Evolutionary conservation across 169 alveolate species (phyloP).

Genomic region (Cryptosporidium xiaoi): DNA sequence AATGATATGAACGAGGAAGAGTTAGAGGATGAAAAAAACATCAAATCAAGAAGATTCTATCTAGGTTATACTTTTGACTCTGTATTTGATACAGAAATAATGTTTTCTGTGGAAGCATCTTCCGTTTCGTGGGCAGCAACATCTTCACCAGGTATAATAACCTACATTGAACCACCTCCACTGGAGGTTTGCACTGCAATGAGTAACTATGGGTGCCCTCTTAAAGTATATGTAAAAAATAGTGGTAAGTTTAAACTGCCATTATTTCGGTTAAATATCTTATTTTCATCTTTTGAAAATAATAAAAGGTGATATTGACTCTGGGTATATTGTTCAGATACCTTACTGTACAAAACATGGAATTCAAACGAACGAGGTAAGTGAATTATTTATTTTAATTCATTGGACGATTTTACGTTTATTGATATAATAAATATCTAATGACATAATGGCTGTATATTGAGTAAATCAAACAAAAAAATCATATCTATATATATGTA

Average conservation of each 20-base stretch:
- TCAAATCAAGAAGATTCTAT: constrained; percentile 44
- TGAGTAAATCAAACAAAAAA: not conserved
- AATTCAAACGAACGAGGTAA: constrained; percentile 57
- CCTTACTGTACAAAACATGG: constrained; percentile 61
- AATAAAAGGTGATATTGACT: constrained; percentile 38
- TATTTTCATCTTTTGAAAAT: not conserved
- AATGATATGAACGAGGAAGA: constrained; percentile 7
- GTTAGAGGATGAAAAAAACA: not conserved
- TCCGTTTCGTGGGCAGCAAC: constrained; percentile 73
- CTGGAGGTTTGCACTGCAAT: constrained; percentile 62
- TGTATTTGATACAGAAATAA: constrained; percentile 69
- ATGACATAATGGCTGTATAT: not conserved
- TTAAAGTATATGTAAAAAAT: constrained; percentile 47
- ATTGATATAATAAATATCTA: not conserved
- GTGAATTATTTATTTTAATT: not conserved
- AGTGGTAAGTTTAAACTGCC: constrained; percentile 51
- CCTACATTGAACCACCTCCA: constrained; percentile 72
- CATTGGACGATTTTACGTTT: no score
- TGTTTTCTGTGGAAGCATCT: constrained; percentile 74
- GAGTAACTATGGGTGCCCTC: constrained; percentile 62
- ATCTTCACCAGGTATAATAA: constrained; percentile 71
- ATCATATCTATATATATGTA: no score
- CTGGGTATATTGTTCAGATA: constrained; percentile 57
- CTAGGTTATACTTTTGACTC: constrained; percentile 68
- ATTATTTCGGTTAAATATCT: not conserved